These are phyloP conservation scores for Penicillium herquei DNA, from an alignment of 495 filamentous ascomycete genomes.

Conservation along the genomic window DNA sequence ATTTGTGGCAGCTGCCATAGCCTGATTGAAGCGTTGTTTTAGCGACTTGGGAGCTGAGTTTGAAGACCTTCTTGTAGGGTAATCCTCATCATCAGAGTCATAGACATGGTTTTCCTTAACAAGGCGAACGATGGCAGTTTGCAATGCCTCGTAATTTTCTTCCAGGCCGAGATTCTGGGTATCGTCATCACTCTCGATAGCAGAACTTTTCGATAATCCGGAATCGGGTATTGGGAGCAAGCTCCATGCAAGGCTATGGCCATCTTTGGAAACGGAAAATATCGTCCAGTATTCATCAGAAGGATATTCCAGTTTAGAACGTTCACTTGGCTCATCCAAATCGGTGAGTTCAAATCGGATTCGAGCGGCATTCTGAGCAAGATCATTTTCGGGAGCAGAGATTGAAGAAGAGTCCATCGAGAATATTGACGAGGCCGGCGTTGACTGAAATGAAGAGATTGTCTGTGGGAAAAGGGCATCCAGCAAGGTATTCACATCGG, in stretches of 20 bases:
- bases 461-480: conserved; percentile 42
- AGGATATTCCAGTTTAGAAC: conserved; percentile 36
- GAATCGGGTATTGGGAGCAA: conserved; percentile 49
- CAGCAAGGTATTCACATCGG: conserved; percentile 40
- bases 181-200: conserved; percentile 50
- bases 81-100: conserved; percentile 21
- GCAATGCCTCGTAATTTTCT: conserved; percentile 79
- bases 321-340: conserved; percentile 34
- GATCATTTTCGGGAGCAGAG: conserved; percentile 24
- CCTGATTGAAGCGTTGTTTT: conserved; percentile 40
- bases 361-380: conserved; percentile 36
- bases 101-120: conserved; percentile 74
- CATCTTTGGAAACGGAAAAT: conserved; percentile 72
- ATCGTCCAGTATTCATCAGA: conserved; percentile 52
- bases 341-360: conserved; percentile 47
- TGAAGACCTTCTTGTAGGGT: not conserved
- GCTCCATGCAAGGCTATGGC: conserved; percentile 63
- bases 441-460: conserved; percentile 22
- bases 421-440: conserved; percentile 29
- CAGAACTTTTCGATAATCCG: conserved; percentile 9
- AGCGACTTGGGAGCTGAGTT: conserved; percentile 21
- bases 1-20: conserved; percentile 38
- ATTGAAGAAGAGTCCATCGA: conserved; percentile 23
- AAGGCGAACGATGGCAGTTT: conserved; percentile 77
- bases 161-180: conserved; percentile 64